phyloP scores from a whole-genome alignment of 352 stramenopile species.

The Phytophthora hibernalis region DNA sequence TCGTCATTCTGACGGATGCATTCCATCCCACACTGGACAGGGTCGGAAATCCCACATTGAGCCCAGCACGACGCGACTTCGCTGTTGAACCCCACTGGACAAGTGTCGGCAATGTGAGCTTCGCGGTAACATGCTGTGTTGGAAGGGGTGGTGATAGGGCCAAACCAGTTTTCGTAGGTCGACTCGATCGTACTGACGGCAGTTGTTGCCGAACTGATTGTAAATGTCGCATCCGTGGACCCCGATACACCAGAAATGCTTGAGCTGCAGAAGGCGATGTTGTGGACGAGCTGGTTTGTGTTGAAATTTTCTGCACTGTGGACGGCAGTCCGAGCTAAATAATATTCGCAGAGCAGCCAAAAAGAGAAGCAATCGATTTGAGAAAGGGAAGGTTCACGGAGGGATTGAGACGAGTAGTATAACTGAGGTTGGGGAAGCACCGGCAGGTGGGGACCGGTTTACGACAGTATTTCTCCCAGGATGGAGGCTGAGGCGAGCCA shows the following conservation, averaged over 20 bases:
- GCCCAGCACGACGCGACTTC: slow-evolving; percentile 56
- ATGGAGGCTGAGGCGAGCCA: no score
- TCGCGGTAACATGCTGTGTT: slow-evolving; percentile 29
- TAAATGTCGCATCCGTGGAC: background rate
- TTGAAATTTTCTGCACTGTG: background rate
- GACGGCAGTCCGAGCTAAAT: no score
- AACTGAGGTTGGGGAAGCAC: no score
- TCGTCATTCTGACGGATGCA: slow-evolving; percentile 44
- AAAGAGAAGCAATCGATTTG: no score
- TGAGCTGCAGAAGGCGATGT: background rate
- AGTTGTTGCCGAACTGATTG: background rate
- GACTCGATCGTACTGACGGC: slow-evolving; percentile 4
- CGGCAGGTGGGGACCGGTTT: no score
- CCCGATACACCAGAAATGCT: background rate
- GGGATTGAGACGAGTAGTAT: no score
- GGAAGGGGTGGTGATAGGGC: slow-evolving; percentile 12
- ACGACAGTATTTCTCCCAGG: no score
- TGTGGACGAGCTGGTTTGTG: background rate
- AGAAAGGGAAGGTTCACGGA: no score
- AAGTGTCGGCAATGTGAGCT: slow-evolving; percentile 38
- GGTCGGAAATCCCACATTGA: slow-evolving; percentile 53
- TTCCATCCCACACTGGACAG: slow-evolving; percentile 54
- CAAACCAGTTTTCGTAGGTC: slow-evolving; percentile 43
- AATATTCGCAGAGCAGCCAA: no score
- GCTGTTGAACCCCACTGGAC: slow-evolving; percentile 40